These are phyloP conservation scores for Phaeomoniella chlamydospora DNA, from an alignment of 2,329 filamentous ascomycete genomes.

Conservation along the genomic window DNA sequence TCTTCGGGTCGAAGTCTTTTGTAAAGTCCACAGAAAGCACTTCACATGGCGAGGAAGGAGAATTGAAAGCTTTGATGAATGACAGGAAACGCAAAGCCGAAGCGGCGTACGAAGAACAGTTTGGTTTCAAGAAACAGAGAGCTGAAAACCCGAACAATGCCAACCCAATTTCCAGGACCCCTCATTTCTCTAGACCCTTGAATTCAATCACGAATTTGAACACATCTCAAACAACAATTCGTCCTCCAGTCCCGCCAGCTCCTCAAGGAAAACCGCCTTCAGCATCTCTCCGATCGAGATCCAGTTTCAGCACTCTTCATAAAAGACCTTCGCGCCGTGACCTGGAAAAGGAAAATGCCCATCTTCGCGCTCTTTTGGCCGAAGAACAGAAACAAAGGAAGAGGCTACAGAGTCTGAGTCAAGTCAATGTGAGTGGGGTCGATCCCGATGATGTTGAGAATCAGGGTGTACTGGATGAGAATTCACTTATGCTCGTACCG, in stretches of 20 bases:
- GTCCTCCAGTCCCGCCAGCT: neutral
- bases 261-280: neutral
- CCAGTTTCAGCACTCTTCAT: conserved; percentile 1
- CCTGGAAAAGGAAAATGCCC: conserved; percentile 12
- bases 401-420: neutral
- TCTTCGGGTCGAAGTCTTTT: conserved; percentile 5
- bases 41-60: neutral
- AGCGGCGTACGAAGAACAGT: conserved; percentile 11
- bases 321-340: conserved; percentile 9
- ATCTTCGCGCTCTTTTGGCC: conserved; percentile 10
- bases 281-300: conserved; percentile 1
- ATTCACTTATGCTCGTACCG: neutral
- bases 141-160: neutral
- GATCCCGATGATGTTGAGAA: neutral
- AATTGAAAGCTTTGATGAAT: conserved; percentile 7
- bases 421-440: neutral
- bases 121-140: conserved; percentile 7
- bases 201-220: neutral
- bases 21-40: conserved; percentile 3
- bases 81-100: conserved; percentile 13
- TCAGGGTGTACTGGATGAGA: neutral
- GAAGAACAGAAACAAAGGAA: conserved; percentile 7
- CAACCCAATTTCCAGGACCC: neutral
- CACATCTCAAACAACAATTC: neutral
- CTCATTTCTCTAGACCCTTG: neutral